Conservation (phyloP, 2,329 filamentous ascomycete genomes). For the Colletotrichum tabaci region DNA sequence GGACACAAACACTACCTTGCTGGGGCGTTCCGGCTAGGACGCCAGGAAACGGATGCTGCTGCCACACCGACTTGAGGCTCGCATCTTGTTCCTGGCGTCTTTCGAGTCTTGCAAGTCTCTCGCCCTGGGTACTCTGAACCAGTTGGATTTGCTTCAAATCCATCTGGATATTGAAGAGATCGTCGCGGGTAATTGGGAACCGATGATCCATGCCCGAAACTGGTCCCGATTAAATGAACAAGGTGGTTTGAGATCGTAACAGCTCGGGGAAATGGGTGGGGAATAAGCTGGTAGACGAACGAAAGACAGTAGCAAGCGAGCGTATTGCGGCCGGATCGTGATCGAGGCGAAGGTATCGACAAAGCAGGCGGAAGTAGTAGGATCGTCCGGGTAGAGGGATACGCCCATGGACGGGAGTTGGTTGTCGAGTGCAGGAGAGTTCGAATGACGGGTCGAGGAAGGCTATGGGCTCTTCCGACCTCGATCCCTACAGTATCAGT, state of each 20-base stretch:
- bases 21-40: conserved; percentile 86
- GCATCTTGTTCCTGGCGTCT: conserved; percentile 78
- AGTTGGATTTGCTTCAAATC: conserved; percentile 78
- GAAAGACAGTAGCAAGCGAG: conserved; percentile 32
- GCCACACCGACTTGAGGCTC: conserved; percentile 89
- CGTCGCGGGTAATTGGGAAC: conserved; percentile 72
- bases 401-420: conserved; percentile 6
- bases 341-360: conserved; percentile 22
- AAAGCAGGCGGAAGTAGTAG: conserved; percentile 12
- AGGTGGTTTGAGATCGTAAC: conserved; percentile 33
- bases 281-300: conserved; percentile 14
- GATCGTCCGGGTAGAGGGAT: conserved; percentile 13
- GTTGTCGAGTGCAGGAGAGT: conserved; percentile 4
- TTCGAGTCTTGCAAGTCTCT: conserved; percentile 73
- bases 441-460: conserved; percentile 36
- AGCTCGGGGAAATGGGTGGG: background rate
- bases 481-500: conserved; percentile 53
- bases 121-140: conserved; percentile 73
- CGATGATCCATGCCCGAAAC: conserved; percentile 74
- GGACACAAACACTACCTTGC: conserved; percentile 74
- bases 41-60: conserved; percentile 91
- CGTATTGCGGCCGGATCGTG: conserved; percentile 16
- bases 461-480: conserved; percentile 47
- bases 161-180: conserved; percentile 79
- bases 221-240: conserved; percentile 29